Percentiles rank a stretch among this genome's conserved stretches.
phyloP scores from a whole-genome alignment of 202 grass and related monocot genomes.

The Carex arenaria region DNA sequence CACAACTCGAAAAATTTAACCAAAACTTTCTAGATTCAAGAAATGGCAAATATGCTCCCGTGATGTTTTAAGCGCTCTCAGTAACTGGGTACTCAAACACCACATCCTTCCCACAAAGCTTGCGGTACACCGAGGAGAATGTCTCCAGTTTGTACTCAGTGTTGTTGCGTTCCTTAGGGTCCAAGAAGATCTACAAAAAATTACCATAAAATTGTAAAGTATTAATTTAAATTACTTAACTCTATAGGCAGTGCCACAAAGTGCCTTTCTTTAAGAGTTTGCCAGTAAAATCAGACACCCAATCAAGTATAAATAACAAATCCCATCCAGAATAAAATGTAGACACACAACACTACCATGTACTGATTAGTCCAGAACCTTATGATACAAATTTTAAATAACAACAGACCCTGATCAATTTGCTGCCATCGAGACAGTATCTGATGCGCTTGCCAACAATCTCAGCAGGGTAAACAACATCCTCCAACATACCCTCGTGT shows the following conservation, averaged over 20 bases:
- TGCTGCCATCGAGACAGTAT: conserved; percentile 48
- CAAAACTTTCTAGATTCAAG: neutral
- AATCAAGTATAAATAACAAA: neutral
- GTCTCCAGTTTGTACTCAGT: conserved; percentile 54
- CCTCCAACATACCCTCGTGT: conserved; percentile 64
- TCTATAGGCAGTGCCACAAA: neutral
- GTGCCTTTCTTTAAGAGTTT: neutral
- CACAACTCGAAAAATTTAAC: neutral
- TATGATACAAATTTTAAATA: neutral
- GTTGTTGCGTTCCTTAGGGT: conserved; percentile 61
- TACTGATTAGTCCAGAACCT: neutral
- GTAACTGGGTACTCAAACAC: conserved; percentile 48
- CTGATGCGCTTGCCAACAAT: conserved; percentile 57
- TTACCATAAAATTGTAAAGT: neutral
- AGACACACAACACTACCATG: neutral
- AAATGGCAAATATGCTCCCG: neutral
- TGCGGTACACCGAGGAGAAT: conserved; percentile 46
- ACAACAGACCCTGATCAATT: conserved; percentile 46
- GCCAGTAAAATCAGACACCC: neutral
- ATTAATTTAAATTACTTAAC: neutral
- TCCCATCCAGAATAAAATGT: neutral
- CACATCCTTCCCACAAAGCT: conserved; percentile 52
- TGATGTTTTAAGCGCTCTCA: conserved; percentile 16
- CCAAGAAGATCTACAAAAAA: conserved; percentile 41
- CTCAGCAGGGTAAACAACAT: conserved; percentile 64